Evolutionary conservation across 257 asterid species (phyloP).

Genomic region (Nicotiana sylvestris): DNA sequence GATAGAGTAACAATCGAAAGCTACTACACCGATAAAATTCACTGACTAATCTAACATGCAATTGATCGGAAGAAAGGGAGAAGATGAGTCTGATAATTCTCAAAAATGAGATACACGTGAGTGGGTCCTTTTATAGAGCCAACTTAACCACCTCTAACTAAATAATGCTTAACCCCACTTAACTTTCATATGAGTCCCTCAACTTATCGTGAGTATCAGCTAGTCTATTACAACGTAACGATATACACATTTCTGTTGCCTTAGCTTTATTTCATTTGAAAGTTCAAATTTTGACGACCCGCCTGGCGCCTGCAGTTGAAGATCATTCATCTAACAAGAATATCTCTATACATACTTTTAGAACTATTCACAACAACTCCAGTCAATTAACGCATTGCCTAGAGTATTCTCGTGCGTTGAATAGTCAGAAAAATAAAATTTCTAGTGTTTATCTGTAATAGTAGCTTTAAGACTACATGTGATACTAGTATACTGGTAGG

Average conservation of each 20-base stretch:
- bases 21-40: too few relatives aligned
- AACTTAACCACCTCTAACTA: too few relatives aligned
- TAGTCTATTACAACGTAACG: too few relatives aligned
- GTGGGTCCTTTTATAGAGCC: too few relatives aligned
- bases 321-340: slow-evolving; percentile 75
- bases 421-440: background rate
- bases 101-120: too few relatives aligned
- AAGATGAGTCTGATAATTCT: too few relatives aligned
- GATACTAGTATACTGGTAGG: background rate
- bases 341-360: slow-evolving; percentile 45
- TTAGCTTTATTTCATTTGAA: slow-evolving; percentile 53
- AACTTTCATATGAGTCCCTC: too few relatives aligned
- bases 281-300: slow-evolving; percentile 76
- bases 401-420: slow-evolving; percentile 81
- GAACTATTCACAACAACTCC: slow-evolving; percentile 61
- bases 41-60: too few relatives aligned
- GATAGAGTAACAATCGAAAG: too few relatives aligned
- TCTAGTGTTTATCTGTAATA: background rate
- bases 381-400: slow-evolving; percentile 75
- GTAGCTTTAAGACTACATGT: background rate
- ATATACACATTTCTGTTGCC: background rate
- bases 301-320: slow-evolving; percentile 48
- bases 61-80: too few relatives aligned
- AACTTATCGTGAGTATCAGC: too few relatives aligned
- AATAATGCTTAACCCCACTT: too few relatives aligned